A percentile compares a stretch with the other conserved stretches of the same genome.
phyloP scores from a whole-genome alignment of 257 asterid genomes.

The Solanum paucissectum region DNA sequence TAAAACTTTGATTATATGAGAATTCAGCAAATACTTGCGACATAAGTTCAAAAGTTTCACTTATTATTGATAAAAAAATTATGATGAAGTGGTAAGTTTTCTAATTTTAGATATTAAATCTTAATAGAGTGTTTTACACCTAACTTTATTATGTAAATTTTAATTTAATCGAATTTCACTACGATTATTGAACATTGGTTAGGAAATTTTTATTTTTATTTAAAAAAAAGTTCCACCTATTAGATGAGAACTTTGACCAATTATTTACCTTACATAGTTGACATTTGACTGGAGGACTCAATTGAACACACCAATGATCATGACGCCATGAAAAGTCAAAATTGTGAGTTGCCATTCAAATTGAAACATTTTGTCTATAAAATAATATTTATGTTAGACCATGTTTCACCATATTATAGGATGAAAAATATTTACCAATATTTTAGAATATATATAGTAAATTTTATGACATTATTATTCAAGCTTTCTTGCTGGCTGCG shows the following conservation, averaged over 20 bases:
- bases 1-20: neutral
- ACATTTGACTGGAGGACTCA: neutral
- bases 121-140: no score
- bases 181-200: rapidly evolving
- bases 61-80: neutral
- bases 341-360: neutral
- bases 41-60: neutral
- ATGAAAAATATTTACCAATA: neutral
- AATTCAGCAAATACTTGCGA: neutral
- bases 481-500: neutral
- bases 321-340: neutral
- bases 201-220: neutral
- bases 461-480: neutral
- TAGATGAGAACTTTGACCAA: neutral
- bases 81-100: neutral
- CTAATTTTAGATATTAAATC: no score
- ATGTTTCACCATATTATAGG: neutral
- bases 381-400: neutral
- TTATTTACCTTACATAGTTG: neutral
- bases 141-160: rapidly evolving
- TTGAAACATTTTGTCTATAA: neutral
- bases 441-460: neutral
- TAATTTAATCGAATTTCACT: rapidly evolving
- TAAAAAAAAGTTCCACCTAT: neutral
- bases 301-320: neutral